phyloP scores from a whole-genome alignment of 352 stramenopile genomes.

The Globisporangium sylvaticum region DNA sequence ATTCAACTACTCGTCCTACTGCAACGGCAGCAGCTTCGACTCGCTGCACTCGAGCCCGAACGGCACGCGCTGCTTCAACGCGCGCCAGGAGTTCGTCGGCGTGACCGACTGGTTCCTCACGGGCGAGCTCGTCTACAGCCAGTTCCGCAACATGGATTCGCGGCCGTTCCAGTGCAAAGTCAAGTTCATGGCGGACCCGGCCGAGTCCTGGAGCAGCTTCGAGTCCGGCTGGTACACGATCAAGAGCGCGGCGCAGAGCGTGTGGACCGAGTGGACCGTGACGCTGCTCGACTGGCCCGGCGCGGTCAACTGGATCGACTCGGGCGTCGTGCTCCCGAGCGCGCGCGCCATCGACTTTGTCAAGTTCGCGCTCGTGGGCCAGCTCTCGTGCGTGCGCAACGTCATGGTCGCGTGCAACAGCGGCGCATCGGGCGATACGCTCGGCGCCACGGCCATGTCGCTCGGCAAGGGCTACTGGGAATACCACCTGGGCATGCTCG shows the following conservation, averaged over 20 bases:
- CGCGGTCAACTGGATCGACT: not conserved
- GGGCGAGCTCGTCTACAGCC: not conserved
- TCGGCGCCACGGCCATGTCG: not conserved
- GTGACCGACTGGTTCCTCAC: not conserved
- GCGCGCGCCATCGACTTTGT: not conserved
- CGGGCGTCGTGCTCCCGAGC: not conserved
- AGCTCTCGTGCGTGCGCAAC: not conserved
- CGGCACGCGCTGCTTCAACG: not conserved
- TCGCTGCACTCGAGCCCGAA: not conserved
- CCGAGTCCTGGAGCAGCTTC: not conserved
- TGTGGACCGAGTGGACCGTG: not conserved
- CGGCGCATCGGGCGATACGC: not conserved
- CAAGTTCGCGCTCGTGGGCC: not conserved
- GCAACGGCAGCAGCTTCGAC: conserved; percentile 2
- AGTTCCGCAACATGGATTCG: conserved; percentile 1
- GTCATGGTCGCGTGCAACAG: conserved; percentile 1
- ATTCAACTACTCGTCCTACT: not conserved
- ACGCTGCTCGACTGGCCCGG: not conserved
- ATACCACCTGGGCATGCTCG: not conserved
- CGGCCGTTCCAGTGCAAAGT: not conserved
- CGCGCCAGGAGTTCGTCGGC: not conserved
- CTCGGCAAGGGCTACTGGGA: conserved; percentile 4
- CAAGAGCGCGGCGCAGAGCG: not conserved
- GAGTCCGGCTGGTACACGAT: not conserved
- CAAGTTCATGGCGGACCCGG: not conserved